Base-by-base conservation (phyloP, 2,329 filamentous ascomycete genomes). In the Exutisphaerella laricina region DNA sequence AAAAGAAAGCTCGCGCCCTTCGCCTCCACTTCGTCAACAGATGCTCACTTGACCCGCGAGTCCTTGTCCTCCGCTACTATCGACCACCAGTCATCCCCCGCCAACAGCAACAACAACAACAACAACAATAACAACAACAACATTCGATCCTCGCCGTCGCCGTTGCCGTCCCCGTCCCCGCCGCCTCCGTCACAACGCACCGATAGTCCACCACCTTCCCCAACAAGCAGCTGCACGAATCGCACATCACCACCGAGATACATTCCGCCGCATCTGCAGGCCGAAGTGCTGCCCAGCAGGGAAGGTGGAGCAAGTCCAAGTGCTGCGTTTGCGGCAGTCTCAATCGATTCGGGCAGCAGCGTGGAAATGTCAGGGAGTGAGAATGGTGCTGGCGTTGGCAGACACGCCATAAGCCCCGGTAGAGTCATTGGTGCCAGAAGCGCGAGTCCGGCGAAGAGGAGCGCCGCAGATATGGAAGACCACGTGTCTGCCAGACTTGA, bases 261-360 rank as follows among this genome's bases (percentile, higher is more conserved):
- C 59, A 67, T 79, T 42, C 75, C 75, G 48, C 70, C 74, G 41
- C 75, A 78, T 61, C 64, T 79, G 43, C 73, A 75, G 58, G 68
- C 71, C 60, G 73, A 75, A 59, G 67, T 74, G 23, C 39, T 53
- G 46, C 49, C 51, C 29, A 57, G 46, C 35, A 51, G 42, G 23
- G 54, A 55, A 42, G 51, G 54, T 30, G 58, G 64, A 26, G 62
- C 44, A 50, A 59, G 57, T 47, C 58, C 58, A 18, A 58, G 55
- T 35, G 54, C 51, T 38, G 54, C 55, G 35, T 53, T 59, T 44
- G 57, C 56, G 8, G 54, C 49, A 20, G 52, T 61, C 31, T 49
- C 46, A 10, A 58, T 60, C 29, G 56, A 58, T 41, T 69, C 66
- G 54, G 67, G 67, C 48, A 63, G 66, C 38, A 58, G 56, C 42